Percentiles rank a stretch among this genome's conserved stretches.
phyloP scores from a whole-genome alignment of 257 asterid species.

The Osmanthus fragrans region DNA sequence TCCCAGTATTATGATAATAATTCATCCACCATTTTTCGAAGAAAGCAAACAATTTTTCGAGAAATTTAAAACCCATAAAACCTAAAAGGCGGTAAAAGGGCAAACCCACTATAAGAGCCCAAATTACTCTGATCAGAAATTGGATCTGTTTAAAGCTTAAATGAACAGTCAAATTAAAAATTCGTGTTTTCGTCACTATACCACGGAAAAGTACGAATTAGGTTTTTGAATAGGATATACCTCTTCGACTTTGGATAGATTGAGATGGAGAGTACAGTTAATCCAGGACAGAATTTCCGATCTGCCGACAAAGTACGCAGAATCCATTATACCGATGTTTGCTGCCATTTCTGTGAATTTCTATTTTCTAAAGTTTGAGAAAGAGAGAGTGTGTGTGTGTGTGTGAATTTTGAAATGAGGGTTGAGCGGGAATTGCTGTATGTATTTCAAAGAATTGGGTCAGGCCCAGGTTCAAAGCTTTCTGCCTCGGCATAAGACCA shows the following conservation, averaged over 20 bases:
- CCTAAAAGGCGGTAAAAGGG: not conserved
- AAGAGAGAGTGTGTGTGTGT: not conserved
- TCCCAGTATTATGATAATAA: not conserved
- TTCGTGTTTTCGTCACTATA: not conserved
- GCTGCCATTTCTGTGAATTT: not conserved
- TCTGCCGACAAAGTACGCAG: slow-evolving; percentile 91
- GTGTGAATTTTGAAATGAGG: not conserved
- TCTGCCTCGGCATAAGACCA: too few relatives aligned
- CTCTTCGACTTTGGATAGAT: slow-evolving; percentile 90
- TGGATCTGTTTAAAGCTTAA: not conserved
- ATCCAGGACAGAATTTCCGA: slow-evolving; percentile 87
- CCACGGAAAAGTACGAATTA: slow-evolving; percentile 11
- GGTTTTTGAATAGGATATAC: slow-evolving; percentile 30
- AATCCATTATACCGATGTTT: slow-evolving; percentile 58
- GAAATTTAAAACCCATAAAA: not conserved
- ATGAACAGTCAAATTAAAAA: not conserved
- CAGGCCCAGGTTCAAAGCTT: too few relatives aligned
- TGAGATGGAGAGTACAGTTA: slow-evolving; percentile 79
- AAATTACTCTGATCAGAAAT: not conserved
- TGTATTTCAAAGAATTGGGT: not conserved
- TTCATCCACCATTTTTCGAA: not conserved
- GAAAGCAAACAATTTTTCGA: not conserved
- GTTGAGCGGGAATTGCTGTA: not conserved
- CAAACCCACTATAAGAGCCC: not conserved
- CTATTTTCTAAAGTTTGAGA: not conserved